These are phyloP conservation scores for Moesziomyces globuligerus DNA, from an alignment of 1,284 basidiomycete species.

Conservation along the genomic window DNA sequence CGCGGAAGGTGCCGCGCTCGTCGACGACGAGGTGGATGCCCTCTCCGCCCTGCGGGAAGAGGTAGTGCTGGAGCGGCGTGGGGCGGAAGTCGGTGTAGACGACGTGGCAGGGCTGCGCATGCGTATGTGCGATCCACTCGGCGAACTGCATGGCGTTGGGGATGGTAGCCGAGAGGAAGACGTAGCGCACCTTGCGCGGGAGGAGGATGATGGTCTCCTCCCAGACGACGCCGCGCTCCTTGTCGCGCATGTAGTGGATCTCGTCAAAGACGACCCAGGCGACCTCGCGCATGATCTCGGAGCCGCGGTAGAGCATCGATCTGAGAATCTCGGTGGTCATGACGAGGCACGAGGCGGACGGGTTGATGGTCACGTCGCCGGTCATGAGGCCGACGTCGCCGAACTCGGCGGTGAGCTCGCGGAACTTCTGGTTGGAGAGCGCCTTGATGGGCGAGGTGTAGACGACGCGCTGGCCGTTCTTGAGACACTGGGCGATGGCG, in stretches of 20 bases:
- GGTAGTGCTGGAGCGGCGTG: conserved; percentile 96
- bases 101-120: conserved; percentile 97
- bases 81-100: conserved; percentile 99
- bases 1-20: conserved; percentile 93
- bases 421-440: conserved; percentile 97
- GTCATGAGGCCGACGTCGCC: conserved; percentile 99
- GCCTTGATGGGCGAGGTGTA: conserved; percentile 99
- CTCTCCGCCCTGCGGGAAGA: conserved; percentile 95
- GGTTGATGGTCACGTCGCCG: conserved; percentile 99
- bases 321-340: conserved; percentile 99
- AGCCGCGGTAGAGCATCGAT: conserved; percentile 98
- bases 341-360: conserved; percentile 92
- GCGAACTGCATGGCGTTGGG: conserved; percentile 99
- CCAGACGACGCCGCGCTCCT: conserved; percentile 76
- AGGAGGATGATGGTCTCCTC: conserved; percentile 92
- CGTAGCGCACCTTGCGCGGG: conserved; percentile 94
- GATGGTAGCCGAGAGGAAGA: conserved; percentile 99
- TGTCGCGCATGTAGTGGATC: conserved; percentile 99
- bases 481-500: conserved; percentile 94
- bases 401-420: conserved; percentile 96
- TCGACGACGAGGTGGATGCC: conserved; percentile 98
- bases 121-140: conserved; percentile 97
- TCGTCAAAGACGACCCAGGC: conserved; percentile 99
- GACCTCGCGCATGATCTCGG: conserved; percentile 99
- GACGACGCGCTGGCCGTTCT: conserved; percentile 92